Percentiles rank a stretch among this genome's conserved stretches.
Conservation (phyloP, 78 protist genomes). For the Pelomyxa schiedti region DNA sequence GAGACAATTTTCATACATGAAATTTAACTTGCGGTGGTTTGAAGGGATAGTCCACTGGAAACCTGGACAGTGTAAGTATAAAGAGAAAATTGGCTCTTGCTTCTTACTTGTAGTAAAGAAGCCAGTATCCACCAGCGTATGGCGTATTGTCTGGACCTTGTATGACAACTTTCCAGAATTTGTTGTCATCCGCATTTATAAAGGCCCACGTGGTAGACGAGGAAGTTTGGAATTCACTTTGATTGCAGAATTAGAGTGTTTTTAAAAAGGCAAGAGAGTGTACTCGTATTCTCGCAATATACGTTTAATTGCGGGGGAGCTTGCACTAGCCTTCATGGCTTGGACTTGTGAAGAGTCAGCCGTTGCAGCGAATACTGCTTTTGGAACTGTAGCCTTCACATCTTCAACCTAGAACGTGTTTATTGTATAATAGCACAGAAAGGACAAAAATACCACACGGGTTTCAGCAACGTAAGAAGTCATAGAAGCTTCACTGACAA, state of each 20-base stretch:
- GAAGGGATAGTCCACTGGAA: constrained; percentile 72
- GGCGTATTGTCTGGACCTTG: constrained; percentile 17
- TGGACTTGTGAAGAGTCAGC: background rate
- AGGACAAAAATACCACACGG: too few relatives aligned
- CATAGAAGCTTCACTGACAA: background rate
- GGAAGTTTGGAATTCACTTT: background rate
- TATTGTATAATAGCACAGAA: too few relatives aligned
- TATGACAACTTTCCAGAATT: constrained; percentile 21
- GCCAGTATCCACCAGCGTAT: constrained; percentile 21
- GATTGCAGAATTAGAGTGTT: too few relatives aligned
- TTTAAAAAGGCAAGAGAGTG: too few relatives aligned
- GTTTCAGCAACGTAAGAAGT: background rate
- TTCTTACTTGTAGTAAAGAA: constrained; percentile 7
- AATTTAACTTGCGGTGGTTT: constrained; percentile 48
- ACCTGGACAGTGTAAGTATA: constrained; percentile 12
- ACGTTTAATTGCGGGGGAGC: background rate
- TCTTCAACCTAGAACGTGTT: background rate
- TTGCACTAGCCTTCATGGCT: background rate
- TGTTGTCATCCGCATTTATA: constrained; percentile 1
- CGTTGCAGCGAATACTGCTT: background rate
- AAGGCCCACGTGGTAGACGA: constrained; percentile 2
- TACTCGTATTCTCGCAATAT: background rate
- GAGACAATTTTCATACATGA: background rate
- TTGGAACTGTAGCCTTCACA: background rate
- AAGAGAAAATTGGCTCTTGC: background rate